A percentile compares a stretch with the other conserved stretches of the same genome.
Conservation (phyloP, 495 filamentous ascomycete genomes). For the Tuber brumale region DNA sequence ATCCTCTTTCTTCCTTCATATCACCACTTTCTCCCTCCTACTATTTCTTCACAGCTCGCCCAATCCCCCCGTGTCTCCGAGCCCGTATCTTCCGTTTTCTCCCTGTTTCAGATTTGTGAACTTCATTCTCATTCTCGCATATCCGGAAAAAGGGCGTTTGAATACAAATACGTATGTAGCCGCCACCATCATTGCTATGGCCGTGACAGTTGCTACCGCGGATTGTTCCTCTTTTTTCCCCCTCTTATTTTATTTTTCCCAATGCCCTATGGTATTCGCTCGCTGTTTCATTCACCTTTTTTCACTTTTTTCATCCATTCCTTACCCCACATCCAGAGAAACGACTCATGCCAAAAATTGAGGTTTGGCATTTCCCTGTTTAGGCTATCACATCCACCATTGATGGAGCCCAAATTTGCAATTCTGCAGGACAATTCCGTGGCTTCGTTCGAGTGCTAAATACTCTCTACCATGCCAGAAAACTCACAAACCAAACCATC, state of each 20-base stretch:
- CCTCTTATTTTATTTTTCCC: neutral
- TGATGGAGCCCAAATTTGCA: neutral
- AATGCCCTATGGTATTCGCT: neutral
- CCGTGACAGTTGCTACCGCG: neutral
- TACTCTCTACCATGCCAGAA: neutral
- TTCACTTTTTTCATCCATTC: neutral
- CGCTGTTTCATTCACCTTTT: neutral
- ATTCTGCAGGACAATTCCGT: neutral
- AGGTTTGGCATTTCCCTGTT: neutral
- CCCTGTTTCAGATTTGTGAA: neutral
- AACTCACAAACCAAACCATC: neutral
- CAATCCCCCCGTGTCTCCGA: neutral
- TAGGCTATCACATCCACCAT: neutral
- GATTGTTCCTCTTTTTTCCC: neutral
- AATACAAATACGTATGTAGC: neutral
- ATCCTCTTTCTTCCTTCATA: neutral
- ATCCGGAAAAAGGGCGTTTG: neutral
- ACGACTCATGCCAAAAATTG: neutral
- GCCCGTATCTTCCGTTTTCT: neutral
- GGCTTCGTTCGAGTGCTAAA: slow-evolving; percentile 1
- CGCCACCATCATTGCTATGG: neutral
- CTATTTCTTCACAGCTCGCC: neutral
- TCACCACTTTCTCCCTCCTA: neutral
- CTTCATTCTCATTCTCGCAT: neutral
- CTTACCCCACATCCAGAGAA: neutral